Conservation (phyloP, 768 basidiomycete genomes). For the Cyathus striatus region DNA sequence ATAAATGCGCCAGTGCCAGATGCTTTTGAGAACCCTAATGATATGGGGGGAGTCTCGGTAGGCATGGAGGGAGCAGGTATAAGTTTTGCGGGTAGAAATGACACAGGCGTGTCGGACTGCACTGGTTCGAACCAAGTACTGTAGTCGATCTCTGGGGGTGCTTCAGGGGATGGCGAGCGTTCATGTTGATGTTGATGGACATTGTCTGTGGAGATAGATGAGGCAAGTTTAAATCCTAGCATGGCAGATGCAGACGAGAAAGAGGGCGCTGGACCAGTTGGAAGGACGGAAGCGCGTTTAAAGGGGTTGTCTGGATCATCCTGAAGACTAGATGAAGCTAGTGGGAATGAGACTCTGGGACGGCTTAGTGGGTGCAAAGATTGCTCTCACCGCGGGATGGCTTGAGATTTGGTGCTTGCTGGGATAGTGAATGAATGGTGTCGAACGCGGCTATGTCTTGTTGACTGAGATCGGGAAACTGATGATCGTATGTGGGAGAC, state of each 20-base stretch:
- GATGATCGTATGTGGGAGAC: slow-evolving; percentile 60
- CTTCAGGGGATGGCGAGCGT: slow-evolving; percentile 36
- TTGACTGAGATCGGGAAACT: slow-evolving; percentile 44
- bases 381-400: too few species aligned
- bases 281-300: too few species aligned
- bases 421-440: slow-evolving; percentile 39
- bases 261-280: too few species aligned
- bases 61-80: slow-evolving; percentile 7
- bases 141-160: slow-evolving; percentile 33
- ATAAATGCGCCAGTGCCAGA: slow-evolving; percentile 25
- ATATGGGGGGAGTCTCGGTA: neutral
- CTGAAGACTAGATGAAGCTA: too few species aligned
- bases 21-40: slow-evolving; percentile 20
- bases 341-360: too few species aligned
- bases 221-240: slow-evolving; percentile 4
- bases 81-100: slow-evolving; percentile 32
- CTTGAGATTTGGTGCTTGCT: slow-evolving; percentile 28
- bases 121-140: slow-evolving; percentile 46
- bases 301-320: slow-evolving; percentile 44
- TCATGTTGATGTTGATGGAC: slow-evolving; percentile 9
- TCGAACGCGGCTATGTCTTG: slow-evolving; percentile 54
- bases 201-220: too few species aligned
- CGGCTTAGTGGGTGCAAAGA: too few species aligned
- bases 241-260: neutral
- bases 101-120: slow-evolving; percentile 16